Evolutionary conservation across 2,329 filamentous ascomycete species (phyloP), one percentile per base, ranked within the genome.

Genomic region (Parafenestella ontariensis): DNA sequence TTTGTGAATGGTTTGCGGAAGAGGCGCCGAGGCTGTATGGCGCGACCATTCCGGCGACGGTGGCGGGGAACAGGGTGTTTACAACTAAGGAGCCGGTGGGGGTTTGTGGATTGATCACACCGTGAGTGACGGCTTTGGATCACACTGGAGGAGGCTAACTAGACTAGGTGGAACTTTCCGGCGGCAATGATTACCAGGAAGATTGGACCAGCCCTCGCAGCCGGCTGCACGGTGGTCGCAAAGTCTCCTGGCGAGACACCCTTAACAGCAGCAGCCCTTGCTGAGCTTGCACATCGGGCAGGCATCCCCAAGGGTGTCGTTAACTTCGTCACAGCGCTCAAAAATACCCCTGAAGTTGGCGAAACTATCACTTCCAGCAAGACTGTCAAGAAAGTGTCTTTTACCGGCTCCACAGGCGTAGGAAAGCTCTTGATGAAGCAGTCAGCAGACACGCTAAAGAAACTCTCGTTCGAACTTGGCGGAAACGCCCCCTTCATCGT

Each of bases 401-500:
- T 99, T 76, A 98, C 95, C 0, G 95, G 95, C 45, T 85, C 82
- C 29, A 88, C 86, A 0, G 81, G 81, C 40, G 86, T 88, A 3
- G 86, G 86, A 21, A 87, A 83, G 63, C 78, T 97, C 78, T 85
- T 99, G 49, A 96, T 97, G 92, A 90, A 90, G 80, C 93, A 97
- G 77, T 89, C 89, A 10, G 86, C 92, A 0, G 84, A 85, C 36
- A 96, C 92, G 0, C 79, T 92, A 24, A 98, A 98, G 84, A 91
- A 91, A 72, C 81, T 91, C 1, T 95, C 91, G 0, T 90, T 96
- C 75, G 94, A 98, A 75, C 88, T 98, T 1, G 94, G 94, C 49
- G 95, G 94, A 43, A 98, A 98, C 74, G 91, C 94, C 0, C 94
- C 94, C 1, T 96, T 97, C 74, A 97, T 98, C 63, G 92, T 98